phyloP scores from a whole-genome alignment of 352 stramenopile species.

The Globisporangium nodosum region DNA sequence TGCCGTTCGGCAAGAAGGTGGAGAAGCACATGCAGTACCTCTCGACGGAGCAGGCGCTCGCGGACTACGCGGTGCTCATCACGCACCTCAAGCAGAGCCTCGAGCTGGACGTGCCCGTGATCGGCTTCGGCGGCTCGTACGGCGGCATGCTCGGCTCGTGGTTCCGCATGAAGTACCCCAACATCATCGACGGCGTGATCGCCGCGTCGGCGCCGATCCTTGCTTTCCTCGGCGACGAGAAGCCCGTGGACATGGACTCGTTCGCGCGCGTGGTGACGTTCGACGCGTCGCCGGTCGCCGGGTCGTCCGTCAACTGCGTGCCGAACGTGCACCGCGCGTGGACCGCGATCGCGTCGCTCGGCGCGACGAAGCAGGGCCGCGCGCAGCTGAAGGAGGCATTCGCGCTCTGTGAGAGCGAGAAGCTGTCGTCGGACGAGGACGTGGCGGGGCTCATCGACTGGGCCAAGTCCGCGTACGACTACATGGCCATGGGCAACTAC shows the following conservation, averaged over 20 bases:
- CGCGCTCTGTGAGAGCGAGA: constrained; percentile 43
- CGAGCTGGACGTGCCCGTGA: constrained; percentile 56
- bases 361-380: constrained; percentile 37
- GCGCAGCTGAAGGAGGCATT: constrained; percentile 33
- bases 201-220: constrained; percentile 89
- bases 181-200: constrained; percentile 87
- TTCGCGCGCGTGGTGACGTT: constrained; percentile 52
- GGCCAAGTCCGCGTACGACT: constrained; percentile 82
- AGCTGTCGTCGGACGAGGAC: constrained; percentile 37
- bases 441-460: constrained; percentile 53
- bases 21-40: constrained; percentile 67
- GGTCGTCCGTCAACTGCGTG: constrained; percentile 59
- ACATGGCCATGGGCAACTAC: constrained; percentile 95
- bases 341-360: constrained; percentile 47
- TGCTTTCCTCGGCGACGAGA: constrained; percentile 53
- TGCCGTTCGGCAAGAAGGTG: constrained; percentile 67
- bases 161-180: constrained; percentile 91
- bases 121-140: constrained; percentile 92
- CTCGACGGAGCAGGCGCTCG: constrained; percentile 84
- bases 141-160: constrained; percentile 92
- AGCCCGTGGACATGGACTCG: constrained; percentile 58
- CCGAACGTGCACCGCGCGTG: constrained; percentile 76
- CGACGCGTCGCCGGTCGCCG: constrained; percentile 62
- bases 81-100: constrained; percentile 43
- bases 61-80: constrained; percentile 81